phyloP scores from a whole-genome alignment of 805 yeast species.

The Saccharomycopsis guyanensis region DNA sequence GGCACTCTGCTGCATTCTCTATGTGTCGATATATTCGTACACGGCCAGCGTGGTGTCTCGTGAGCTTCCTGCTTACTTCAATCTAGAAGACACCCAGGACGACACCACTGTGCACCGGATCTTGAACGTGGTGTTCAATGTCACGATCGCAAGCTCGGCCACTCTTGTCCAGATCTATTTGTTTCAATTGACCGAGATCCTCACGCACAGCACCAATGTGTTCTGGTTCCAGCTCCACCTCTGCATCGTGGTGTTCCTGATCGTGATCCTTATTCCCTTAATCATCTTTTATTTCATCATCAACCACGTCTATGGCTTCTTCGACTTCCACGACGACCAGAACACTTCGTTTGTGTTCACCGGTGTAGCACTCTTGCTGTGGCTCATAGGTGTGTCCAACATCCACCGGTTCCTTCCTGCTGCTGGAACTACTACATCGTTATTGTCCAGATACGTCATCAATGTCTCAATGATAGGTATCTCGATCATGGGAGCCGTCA shows the following conservation, averaged over 20 bases:
- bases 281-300: slow-evolving; percentile 5
- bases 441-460: slow-evolving; percentile 2
- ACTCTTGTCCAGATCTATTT: slow-evolving; percentile 12
- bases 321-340: neutral
- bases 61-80: neutral
- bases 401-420: slow-evolving; percentile 7
- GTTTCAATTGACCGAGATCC: slow-evolving; percentile 8
- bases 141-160: slow-evolving; percentile 8
- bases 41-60: neutral
- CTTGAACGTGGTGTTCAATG: slow-evolving; percentile 5
- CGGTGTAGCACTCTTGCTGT: slow-evolving; percentile 1
- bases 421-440: neutral
- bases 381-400: slow-evolving; percentile 9
- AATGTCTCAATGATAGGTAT: slow-evolving; percentile 14
- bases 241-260: neutral
- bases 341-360: neutral
- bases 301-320: slow-evolving; percentile 8
- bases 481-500: slow-evolving; percentile 16
- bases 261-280: slow-evolving; percentile 10
- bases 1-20: neutral
- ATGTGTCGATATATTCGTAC: neutral
- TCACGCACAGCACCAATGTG: slow-evolving; percentile 1
- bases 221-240: slow-evolving; percentile 10
- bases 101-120: slow-evolving; percentile 2
- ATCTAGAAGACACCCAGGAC: neutral